Evolutionary conservation across 306 rosid genomes (phyloP).

Genomic region (Glycine latifolia): DNA sequence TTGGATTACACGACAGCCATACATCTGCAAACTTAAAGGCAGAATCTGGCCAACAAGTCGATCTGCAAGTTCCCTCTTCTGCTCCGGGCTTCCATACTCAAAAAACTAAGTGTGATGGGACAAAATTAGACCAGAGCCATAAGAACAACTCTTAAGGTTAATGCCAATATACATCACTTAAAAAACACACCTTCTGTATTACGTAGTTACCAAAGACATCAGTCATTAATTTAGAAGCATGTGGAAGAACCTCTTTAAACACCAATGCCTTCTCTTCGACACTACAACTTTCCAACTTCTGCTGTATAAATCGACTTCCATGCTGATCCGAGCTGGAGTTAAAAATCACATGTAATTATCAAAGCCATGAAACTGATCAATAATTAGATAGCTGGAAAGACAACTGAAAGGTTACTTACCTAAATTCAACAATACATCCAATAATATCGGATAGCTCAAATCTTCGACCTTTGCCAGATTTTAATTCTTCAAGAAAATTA

Average conservation of each 20-base stretch:
- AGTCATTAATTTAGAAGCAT: constrained; percentile 56
- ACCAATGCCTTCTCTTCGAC: constrained; percentile 52
- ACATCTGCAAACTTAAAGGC: constrained; percentile 58
- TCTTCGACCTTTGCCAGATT: constrained; percentile 65
- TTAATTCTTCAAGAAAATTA: constrained; percentile 61
- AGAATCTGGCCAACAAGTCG: constrained; percentile 52
- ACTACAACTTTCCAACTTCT: constrained; percentile 51
- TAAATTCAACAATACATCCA: constrained; percentile 63
- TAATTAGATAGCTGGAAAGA: constrained; percentile 30
- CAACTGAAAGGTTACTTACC: constrained; percentile 46
- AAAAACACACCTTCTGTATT: constrained; percentile 51
- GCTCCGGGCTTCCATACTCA: constrained; percentile 55
- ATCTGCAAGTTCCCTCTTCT: constrained; percentile 51
- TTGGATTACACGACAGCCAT: constrained; percentile 61
- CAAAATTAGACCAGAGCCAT: not conserved
- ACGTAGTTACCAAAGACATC: constrained; percentile 61
- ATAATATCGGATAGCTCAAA: constrained; percentile 63
- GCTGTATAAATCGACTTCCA: constrained; percentile 61
- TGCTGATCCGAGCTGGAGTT: constrained; percentile 56
- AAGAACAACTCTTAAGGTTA: not conserved
- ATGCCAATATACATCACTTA: not conserved
- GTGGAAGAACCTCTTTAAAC: constrained; percentile 56
- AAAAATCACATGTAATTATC: constrained; percentile 22
- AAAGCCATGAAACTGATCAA: constrained; percentile 20
- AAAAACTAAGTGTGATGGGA: constrained; percentile 42